Conservation (phyloP, 2,329 filamentous ascomycete species). For the Aspergillus pseudoviridinutans region DNA sequence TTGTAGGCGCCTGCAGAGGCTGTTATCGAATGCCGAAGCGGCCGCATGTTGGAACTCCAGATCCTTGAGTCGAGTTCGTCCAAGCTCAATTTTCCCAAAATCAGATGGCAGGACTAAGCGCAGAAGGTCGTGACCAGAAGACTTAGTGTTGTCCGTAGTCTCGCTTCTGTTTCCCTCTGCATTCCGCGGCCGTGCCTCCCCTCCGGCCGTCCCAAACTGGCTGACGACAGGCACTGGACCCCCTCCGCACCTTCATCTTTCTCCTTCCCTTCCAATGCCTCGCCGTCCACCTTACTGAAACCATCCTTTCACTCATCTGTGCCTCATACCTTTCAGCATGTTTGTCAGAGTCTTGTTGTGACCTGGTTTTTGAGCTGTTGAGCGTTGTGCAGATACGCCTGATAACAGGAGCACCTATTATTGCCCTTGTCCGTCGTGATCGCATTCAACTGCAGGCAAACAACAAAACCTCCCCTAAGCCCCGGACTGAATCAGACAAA, state of each 20-base stretch:
- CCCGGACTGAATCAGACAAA: background rate
- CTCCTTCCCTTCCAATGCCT: background rate
- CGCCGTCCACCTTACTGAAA: background rate
- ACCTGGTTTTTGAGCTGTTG: constrained; percentile 1
- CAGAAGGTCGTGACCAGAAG: background rate
- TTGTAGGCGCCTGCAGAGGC: background rate
- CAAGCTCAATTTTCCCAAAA: background rate
- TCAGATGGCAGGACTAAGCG: background rate
- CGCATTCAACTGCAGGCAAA: constrained; percentile 4
- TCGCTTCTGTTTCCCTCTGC: background rate
- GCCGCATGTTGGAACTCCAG: background rate
- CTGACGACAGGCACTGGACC: background rate
- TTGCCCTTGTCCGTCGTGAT: background rate
- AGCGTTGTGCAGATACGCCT: constrained; percentile 2
- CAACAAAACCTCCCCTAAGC: background rate
- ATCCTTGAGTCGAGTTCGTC: background rate
- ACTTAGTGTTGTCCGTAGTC: background rate
- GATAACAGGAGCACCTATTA: constrained; percentile 5
- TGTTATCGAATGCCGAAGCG: background rate
- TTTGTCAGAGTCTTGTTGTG: background rate
- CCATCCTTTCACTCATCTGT: background rate
- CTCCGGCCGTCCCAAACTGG: background rate
- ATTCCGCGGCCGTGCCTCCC: background rate
- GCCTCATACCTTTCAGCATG: background rate
- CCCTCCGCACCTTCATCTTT: background rate